Base-by-base conservation (phyloP, 208 protist genomes). In the Angomonas ambiguus region DNA sequence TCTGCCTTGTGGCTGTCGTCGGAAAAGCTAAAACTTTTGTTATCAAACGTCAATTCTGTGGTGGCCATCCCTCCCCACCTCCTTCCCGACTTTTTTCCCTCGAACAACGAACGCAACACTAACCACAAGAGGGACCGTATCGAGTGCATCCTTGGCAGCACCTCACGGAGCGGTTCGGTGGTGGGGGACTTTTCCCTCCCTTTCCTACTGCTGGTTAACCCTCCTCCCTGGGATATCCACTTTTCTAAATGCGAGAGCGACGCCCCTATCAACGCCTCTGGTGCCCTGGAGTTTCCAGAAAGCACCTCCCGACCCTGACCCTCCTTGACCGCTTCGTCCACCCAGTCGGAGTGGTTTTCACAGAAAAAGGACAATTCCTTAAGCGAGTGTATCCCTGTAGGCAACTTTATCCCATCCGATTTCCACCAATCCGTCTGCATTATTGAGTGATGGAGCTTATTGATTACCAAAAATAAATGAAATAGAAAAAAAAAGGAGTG, bases 1-100 rank as follows among this genome's bases (percentile, higher is more conserved):
- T 3, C 8, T 8, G 18, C 24, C 4, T 13, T 53, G 8, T 53
- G 35, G 24, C 24, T 20, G 45, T 53, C 45, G 16, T 53, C 45
- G 16, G 45, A 53, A n/a, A 53, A 53, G 24, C 45, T 53, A 53
- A 53, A 53, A 53, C 45, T 53, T 24, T 53, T 53, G 45, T 53
- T 53, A 20, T 53, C 45, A 53, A 53, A 53, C 8, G 45, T 53
- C 18, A 27, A 53, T 5, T 53, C 45, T n/a, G 45, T 20, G 8
- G 45, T 53, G 45, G 45, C 45, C 45, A 53, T 13, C 10, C 45
- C 45, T 27, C 45, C 45, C 45, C 45, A 53, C 45, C 3, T n/a
- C 4, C 24, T 53, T 5, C 24, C 10, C 45, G 5, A 5, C 20
- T 53, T 53, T 8, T 53, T 53, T 5, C 20, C 24, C 18, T 53